Evolutionary conservation across 495 filamentous ascomycete species (phyloP).

Genomic region (Physcia stellaris): DNA sequence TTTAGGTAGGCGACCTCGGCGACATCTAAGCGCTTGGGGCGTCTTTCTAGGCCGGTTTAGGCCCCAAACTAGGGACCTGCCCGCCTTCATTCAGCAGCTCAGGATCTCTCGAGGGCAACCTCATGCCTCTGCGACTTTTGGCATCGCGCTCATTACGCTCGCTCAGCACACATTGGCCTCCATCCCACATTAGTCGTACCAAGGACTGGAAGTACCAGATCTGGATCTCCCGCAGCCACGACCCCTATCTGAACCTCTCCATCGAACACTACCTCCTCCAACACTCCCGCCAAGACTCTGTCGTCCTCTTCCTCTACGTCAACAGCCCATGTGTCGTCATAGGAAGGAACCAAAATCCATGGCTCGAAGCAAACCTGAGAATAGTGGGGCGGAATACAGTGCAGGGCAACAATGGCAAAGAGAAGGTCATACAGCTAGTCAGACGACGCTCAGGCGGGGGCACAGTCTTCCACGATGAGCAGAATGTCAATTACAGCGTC

Average conservation of each 20-base stretch:
- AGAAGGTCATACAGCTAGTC: slow-evolving; percentile 51
- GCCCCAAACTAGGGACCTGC: too few relatives aligned
- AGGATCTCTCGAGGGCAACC: too few relatives aligned
- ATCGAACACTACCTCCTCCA: slow-evolving; percentile 84
- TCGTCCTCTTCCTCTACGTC: slow-evolving; percentile 71
- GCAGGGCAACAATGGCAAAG: slow-evolving; percentile 11
- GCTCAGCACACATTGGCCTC: too few relatives aligned
- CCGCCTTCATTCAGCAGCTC: too few relatives aligned
- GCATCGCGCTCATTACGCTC: too few relatives aligned
- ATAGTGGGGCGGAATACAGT: slow-evolving; percentile 12
- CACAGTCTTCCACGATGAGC: slow-evolving; percentile 81
- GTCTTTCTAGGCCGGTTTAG: too few relatives aligned
- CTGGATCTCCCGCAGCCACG: slow-evolving; percentile 58
- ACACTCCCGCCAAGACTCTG: slow-evolving; percentile 52
- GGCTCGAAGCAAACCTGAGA: slow-evolving; percentile 71
- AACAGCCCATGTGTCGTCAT: slow-evolving; percentile 80
- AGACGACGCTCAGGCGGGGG: slow-evolving; percentile 79
- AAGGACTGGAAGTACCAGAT: slow-evolving; percentile 55
- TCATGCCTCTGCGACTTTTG: too few relatives aligned
- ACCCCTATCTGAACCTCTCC: slow-evolving; percentile 90
- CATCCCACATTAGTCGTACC: too few relatives aligned
- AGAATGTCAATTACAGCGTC: slow-evolving; percentile 88
- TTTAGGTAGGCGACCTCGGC: too few relatives aligned
- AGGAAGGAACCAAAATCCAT: slow-evolving; percentile 95
- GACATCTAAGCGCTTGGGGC: too few relatives aligned